Base-by-base conservation (phyloP, 164 flowering plant species). In the Houttuynia cordata region DNA sequence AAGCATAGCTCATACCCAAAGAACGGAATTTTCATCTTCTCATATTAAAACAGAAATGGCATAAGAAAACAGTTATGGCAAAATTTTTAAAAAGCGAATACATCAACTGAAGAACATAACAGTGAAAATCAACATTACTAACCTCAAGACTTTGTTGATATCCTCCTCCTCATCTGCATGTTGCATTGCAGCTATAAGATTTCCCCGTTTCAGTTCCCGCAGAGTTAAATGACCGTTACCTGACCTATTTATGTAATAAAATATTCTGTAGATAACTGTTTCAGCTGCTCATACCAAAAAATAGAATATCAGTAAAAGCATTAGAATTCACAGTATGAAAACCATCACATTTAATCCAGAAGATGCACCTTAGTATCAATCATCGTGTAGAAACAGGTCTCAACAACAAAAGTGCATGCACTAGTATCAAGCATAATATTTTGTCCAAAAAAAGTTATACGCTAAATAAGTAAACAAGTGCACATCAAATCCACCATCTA, bases 91-190 rank as follows among this genome's bases (percentile, higher is more conserved):
- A 45, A 17, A 45, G 1, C 49, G 17, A 12, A 45, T 45, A 2
- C 17, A 45, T 45, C 57, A 23, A 54, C 18, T 10, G 13, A 7
- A 54, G 24, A 54, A 23, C 8, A 54, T 54, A 56, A 0, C 37
- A 56, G 19, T 37, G 49, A 10, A 12, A n/a, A 63, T 37, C 55
- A 62, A 41, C 42, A 59, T 49, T 57, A 94, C 49, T 10, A 45
- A 45, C 99, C 99, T 83, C 74, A 94, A 61, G 56, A 94, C 96
- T 78, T 88, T 88, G 78, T 94, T 91, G 62, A 91, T 94, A 76
- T 94, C 97, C 69, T 94, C 99, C 70, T 94, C 97, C 61, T 94
- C 97, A 66, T 94, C 99, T 15, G 86, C 95, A 76, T 86, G 97
- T 68, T 83, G 96, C 96, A 94, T 85, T 61, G 99, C 95, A 81